A percentile compares a stretch with the other conserved stretches of the same genome.
Conservation (phyloP, 768 basidiomycete species). For the Kwoniella botswanensis region DNA sequence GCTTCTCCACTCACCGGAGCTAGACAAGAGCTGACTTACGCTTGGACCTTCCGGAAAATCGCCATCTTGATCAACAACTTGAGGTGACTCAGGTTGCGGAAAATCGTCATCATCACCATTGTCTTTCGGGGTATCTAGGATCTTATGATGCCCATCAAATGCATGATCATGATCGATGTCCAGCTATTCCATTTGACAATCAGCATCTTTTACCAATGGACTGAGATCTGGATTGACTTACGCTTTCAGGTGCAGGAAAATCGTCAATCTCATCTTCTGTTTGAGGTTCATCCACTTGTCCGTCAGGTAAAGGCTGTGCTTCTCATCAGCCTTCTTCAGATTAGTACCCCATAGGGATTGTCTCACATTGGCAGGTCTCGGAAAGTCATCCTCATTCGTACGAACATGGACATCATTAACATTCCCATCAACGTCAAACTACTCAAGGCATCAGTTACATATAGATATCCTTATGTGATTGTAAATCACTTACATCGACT, state of each 20-base stretch:
- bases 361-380: background rate
- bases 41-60: too few relatives aligned
- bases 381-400: background rate
- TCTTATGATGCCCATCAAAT: background rate
- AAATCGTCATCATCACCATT: background rate
- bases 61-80: too few relatives aligned
- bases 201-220: background rate
- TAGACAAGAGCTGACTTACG: too few relatives aligned
- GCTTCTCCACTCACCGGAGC: too few relatives aligned
- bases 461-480: background rate
- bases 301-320: background rate
- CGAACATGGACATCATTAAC: background rate
- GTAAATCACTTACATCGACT: background rate
- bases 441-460: background rate
- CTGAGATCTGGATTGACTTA: background rate
- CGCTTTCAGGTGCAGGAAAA: slow-evolving; percentile 15
- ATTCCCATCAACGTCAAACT: background rate
- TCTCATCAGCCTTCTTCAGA: background rate
- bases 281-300: background rate
- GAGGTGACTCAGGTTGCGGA: too few relatives aligned
- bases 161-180: background rate
- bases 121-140: background rate
- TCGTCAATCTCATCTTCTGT: slow-evolving; percentile 7
- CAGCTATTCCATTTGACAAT: background rate
- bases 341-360: background rate